Evolutionary conservation across 768 basidiomycete species (phyloP).

Genomic region (Gloeostereum incarnatum): DNA sequence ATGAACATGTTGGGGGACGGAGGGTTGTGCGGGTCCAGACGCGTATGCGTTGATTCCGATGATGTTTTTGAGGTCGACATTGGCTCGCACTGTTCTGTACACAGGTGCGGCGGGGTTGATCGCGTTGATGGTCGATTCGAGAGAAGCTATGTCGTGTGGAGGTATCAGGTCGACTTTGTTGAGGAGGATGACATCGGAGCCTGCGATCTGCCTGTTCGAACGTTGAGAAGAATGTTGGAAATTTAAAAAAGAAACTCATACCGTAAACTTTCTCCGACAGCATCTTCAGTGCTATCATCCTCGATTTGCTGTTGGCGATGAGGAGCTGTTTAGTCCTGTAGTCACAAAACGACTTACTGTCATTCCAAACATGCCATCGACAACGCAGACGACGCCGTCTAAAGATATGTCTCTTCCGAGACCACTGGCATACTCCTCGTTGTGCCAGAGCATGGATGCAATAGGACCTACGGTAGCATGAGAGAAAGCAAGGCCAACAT

Average conservation of each 20-base stretch:
- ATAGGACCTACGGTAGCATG: constrained; percentile 52
- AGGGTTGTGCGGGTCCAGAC: constrained; percentile 27
- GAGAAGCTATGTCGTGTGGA: constrained; percentile 28
- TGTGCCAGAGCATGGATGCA: constrained; percentile 81
- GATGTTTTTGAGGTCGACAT: constrained; percentile 68
- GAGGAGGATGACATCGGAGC: constrained; percentile 82
- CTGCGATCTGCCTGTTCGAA: constrained; percentile 77
- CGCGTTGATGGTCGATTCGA: constrained; percentile 53
- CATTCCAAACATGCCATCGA: constrained; percentile 78
- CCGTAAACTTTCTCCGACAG: constrained; percentile 73
- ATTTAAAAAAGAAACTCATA: constrained; percentile 18
- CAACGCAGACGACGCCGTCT: constrained; percentile 89
- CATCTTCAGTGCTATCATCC: constrained; percentile 58
- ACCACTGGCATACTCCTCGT: constrained; percentile 69
- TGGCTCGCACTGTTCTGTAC: constrained; percentile 58
- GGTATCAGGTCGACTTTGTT: constrained; percentile 84
- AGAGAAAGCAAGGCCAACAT: neutral
- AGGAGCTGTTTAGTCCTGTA: neutral
- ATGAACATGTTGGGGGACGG: constrained; percentile 23
- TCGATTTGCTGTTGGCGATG: constrained; percentile 63
- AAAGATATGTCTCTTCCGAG: constrained; percentile 62
- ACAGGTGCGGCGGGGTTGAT: constrained; percentile 79
- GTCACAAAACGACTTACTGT: constrained; percentile 17
- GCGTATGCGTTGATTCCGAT: constrained; percentile 78
- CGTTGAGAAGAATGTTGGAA: constrained; percentile 2